A percentile compares a stretch with the other conserved stretches of the same genome.
These are phyloP conservation scores for Aegle marmelos DNA, from an alignment of 345 rosid species.

Conservation along the genomic window DNA sequence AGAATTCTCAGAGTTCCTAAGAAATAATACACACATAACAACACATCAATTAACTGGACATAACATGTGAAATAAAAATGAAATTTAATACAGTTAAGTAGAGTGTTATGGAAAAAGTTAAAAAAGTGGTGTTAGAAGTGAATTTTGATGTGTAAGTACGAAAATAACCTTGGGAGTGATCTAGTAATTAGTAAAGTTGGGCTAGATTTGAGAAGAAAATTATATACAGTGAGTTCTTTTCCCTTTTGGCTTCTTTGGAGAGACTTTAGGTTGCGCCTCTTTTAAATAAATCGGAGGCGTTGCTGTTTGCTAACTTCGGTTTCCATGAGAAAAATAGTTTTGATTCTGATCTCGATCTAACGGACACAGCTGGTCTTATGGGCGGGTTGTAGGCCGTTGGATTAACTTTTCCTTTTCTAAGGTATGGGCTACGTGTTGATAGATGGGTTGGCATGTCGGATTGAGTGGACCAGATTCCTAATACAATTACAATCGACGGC, in stretches of 20 bases:
- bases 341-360: slow-evolving; percentile 12
- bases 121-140: neutral
- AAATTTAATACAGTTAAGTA: slow-evolving; percentile 14
- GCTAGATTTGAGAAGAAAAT: slow-evolving; percentile 18
- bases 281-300: neutral
- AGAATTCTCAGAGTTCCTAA: slow-evolving; percentile 59
- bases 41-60: neutral
- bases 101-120: neutral
- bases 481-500: slow-evolving; percentile 28
- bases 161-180: slow-evolving; percentile 35
- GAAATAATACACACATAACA: neutral
- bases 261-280: neutral
- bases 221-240: neutral
- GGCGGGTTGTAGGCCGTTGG: slow-evolving; percentile 29
- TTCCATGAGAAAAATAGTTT: neutral
- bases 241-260: slow-evolving; percentile 8
- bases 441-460: slow-evolving; percentile 4
- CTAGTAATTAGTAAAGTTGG: slow-evolving; percentile 23
- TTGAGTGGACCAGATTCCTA: slow-evolving; percentile 32
- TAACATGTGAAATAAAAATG: neutral
- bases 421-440: slow-evolving; percentile 23
- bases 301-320: neutral
- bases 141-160: slow-evolving; percentile 25
- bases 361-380: slow-evolving; percentile 12
- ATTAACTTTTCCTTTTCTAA: slow-evolving; percentile 16